Conservation (phyloP, 495 filamentous ascomycete species). For the Penicilliopsis zonata region DNA sequence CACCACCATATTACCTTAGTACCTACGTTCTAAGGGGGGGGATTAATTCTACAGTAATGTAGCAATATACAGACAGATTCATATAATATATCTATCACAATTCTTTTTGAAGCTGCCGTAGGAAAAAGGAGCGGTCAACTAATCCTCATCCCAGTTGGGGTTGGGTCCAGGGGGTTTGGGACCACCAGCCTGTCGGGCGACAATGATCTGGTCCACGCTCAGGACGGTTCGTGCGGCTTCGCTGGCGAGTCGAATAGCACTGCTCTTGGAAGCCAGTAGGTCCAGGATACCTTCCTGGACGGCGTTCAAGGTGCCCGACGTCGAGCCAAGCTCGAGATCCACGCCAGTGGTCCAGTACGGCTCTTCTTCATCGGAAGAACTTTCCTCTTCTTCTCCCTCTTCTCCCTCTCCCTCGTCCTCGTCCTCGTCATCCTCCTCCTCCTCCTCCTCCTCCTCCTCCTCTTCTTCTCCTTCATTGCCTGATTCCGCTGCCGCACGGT, state of each 20-base stretch:
- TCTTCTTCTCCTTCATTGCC: slow-evolving; percentile 9
- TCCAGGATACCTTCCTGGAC: slow-evolving; percentile 87
- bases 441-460: slow-evolving; percentile 18
- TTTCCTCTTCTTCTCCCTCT: slow-evolving; percentile 26
- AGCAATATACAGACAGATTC: no score
- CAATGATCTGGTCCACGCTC: slow-evolving; percentile 98
- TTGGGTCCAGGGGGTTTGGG: slow-evolving; percentile 94
- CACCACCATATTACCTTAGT: no score
- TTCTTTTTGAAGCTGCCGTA: no score
- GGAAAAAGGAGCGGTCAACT: slow-evolving; percentile 10
- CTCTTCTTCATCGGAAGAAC: slow-evolving; percentile 38
- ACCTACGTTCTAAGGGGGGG: no score
- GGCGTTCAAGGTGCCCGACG: slow-evolving; percentile 73
- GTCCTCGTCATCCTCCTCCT: slow-evolving; percentile 10
- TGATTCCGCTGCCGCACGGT: no score
- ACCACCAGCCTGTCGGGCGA: slow-evolving; percentile 91
- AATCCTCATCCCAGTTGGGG: slow-evolving; percentile 98
- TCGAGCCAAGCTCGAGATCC: slow-evolving; percentile 79
- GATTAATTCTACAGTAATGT: no score
- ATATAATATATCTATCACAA: no score
- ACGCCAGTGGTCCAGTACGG: slow-evolving; percentile 84
- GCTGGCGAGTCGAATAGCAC: slow-evolving; percentile 93
- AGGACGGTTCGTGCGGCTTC: slow-evolving; percentile 90
- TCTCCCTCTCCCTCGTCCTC: slow-evolving; percentile 16
- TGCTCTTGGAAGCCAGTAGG: slow-evolving; percentile 79